Evolutionary conservation across 164 flowering plant genomes (phyloP), one percentile per base, ranked within the genome.

Genomic region (Piper betle): DNA sequence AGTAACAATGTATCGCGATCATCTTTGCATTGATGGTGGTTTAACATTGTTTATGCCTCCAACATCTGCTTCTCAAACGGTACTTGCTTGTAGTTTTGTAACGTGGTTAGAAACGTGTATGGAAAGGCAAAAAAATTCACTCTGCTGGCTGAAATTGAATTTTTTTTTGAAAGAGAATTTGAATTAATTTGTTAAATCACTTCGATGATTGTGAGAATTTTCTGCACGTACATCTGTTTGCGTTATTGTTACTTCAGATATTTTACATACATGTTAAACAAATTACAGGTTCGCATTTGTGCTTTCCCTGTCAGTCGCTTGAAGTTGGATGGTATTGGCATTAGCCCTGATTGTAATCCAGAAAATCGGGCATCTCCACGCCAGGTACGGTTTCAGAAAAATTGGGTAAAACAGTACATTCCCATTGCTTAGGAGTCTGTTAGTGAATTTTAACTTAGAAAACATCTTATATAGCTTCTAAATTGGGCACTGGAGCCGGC

Each of bases 401-500:
- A 4, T 50, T 18, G 48, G 52, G 58, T 37, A 0, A n/a, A 19
- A 55, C 37, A n/a, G 25, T 37, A 19, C 25, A 20, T 1, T 1
- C 12, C 12, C 33, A 3, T 7, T 55, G 10, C 33, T 2, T 13
- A 7, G 58, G 15, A n/a, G 9, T 7, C 9, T 55, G 15, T 53
- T 0, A 55, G 6, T 18, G 57, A 8, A 6, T 38, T 55, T 12
- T 55, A 38, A 11, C 58, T n/a, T 55, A 8, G 33, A 19, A n/a
- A 37, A 8, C 53, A 17, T 17, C 15, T 17, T 20, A 63, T 76
- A 6, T 78, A 93, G 99, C 92, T 93, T 68, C 77, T 93, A 19
- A 84, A 82, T 53, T 90, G 96, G 97, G 97, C 96, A n/a, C 70
- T 93, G 60, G 97, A 93, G 81, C 99, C 99, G 37, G 97, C 88